Base-by-base conservation (phyloP, 1,139 yeast genomes). In the Debaryomycetaceae sp. region DNA sequence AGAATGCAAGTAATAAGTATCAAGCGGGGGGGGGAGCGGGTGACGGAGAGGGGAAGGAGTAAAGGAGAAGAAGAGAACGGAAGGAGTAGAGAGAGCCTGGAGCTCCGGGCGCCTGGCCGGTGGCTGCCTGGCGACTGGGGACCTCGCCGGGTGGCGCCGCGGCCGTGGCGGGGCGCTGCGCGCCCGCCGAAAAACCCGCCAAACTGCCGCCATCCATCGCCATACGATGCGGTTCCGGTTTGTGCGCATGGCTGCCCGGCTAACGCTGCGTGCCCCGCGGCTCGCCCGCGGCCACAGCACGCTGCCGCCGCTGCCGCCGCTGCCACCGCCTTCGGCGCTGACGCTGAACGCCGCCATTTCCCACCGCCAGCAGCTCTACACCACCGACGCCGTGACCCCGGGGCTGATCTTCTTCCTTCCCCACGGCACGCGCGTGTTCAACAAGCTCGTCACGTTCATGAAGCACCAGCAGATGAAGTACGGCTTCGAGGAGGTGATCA, bases 351-450 rank as follows among this genome's bases (percentile, higher is more conserved):
- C 29, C 10, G 49, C 67, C 15, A 63, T 78, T 9, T 75, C 83
- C n/a, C 67, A 61, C 8, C 72, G 69, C 41, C 96, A 88, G 50
- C 74, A 75, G 39, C 62, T 89, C 24, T 88, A 80, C 52, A 75
- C 82, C 61, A 78, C 84, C 1, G 94, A 85, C 52, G 72, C 80
- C 8, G 56, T 75, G 11, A 80, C 96, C 0, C 96, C 96, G 0
- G 97, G 97, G 0, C 81, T 91, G 2, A 71, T 83, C 4, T 89
- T 89, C 64, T 88, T 89, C 49, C 64, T 89, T 19, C 96, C 96
- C 2, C 91, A 86, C 53, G 97, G 97, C 3, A 78, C 96, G 2
- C 65, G 93, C 30, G 72, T 89, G 30, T 83, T 88, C 64, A 88
- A 86, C 56, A 80, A 77, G 45, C 61, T 89, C 38, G 64, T 86